These are phyloP conservation scores for Boletus semigastroideus DNA, from an alignment of 1,284 basidiomycete species.

Conservation along the genomic window DNA sequence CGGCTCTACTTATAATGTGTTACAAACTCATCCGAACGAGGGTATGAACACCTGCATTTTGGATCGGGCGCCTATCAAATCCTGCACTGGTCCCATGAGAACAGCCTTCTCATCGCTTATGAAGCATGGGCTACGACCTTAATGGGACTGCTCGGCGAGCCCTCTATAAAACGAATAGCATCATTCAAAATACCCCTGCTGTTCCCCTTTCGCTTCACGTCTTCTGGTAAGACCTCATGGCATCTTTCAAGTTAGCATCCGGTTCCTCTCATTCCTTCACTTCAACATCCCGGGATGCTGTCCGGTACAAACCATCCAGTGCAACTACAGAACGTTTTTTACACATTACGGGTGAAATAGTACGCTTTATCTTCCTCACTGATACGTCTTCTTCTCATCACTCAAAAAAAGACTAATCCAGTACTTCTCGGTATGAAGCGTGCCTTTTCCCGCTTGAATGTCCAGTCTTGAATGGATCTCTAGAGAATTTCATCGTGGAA, in stretches of 20 bases:
- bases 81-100: too few species aligned
- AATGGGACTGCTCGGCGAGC: too few species aligned
- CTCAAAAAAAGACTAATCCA: slow-evolving; percentile 16
- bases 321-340: slow-evolving; percentile 4
- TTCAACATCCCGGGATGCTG: neutral
- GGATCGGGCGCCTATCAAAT: too few species aligned
- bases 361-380: neutral
- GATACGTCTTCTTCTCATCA: neutral
- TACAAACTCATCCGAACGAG: too few species aligned
- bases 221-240: slow-evolving; percentile 15
- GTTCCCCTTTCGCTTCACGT: neutral
- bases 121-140: too few species aligned
- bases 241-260: neutral
- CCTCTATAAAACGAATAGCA: too few species aligned
- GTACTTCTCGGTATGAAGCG: slow-evolving; percentile 14
- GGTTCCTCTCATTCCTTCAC: neutral
- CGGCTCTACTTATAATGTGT: too few species aligned
- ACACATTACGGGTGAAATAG: slow-evolving; percentile 21
- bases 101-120: too few species aligned
- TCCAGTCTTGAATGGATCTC: neutral
- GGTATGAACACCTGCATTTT: too few species aligned
- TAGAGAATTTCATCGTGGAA: slow-evolving; percentile 19
- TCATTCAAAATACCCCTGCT: neutral
- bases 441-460: neutral
- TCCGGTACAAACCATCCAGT: neutral